Percentiles rank a stretch among this genome's conserved stretches.
phyloP scores from a whole-genome alignment of 2,329 filamentous ascomycete species.

The Aspergillus hortae region DNA sequence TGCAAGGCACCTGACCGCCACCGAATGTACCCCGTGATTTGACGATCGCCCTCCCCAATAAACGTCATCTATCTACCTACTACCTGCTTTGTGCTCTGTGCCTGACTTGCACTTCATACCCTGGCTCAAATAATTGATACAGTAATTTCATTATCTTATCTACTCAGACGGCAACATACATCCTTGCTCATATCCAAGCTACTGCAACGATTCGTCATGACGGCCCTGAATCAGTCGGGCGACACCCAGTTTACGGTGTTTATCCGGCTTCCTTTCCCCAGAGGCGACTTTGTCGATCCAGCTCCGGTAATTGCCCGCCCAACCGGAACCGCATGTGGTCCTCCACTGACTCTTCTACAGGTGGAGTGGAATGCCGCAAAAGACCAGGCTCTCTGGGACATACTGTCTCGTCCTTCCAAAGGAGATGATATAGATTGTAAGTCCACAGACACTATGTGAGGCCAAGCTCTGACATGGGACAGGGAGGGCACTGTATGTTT shows the following conservation, averaged over 20 bases:
- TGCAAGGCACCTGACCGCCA: too few relatives aligned
- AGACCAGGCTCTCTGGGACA: slow-evolving; percentile 84
- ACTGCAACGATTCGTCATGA: slow-evolving; percentile 7
- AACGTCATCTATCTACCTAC: too few relatives aligned
- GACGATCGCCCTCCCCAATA: too few relatives aligned
- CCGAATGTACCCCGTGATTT: too few relatives aligned
- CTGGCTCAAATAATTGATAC: too few relatives aligned
- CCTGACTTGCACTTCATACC: too few relatives aligned
- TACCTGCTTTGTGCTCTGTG: too few relatives aligned
- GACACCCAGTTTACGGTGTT: slow-evolving; percentile 63
- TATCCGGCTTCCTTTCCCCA: slow-evolving; percentile 81
- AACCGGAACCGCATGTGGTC: not conserved
- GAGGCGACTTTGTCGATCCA: slow-evolving; percentile 86
- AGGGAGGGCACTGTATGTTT: slow-evolving; percentile 71
- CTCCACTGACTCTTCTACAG: slow-evolving; percentile 44
- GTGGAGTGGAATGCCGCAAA: slow-evolving; percentile 85
- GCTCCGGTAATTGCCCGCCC: slow-evolving; percentile 60
- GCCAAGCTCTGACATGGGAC: slow-evolving; percentile 9
- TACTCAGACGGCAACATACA: not conserved
- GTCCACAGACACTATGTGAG: slow-evolving; percentile 1
- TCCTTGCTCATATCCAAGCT: not conserved
- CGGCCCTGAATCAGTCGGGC: slow-evolving; percentile 13
- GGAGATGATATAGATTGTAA: slow-evolving; percentile 81
- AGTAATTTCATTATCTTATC: not conserved
- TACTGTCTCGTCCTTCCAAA: slow-evolving; percentile 76